A percentile compares a stretch with the other conserved stretches of the same genome.
Conservation (phyloP, 106 monocot species). For the Dendrobium huoshanense region DNA sequence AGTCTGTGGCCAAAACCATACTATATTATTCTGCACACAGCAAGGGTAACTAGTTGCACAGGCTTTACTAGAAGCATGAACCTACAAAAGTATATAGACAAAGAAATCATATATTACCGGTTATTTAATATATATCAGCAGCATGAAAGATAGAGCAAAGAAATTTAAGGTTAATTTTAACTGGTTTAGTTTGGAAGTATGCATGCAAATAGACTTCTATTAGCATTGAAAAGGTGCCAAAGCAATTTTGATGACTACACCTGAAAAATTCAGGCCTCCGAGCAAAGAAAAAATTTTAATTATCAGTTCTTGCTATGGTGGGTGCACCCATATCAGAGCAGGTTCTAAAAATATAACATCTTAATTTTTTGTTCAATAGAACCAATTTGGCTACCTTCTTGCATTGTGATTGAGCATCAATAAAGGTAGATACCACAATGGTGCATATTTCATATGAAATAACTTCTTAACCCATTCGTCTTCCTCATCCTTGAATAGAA, state of each 20-base stretch:
- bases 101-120: background rate
- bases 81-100: conserved; percentile 24
- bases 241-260: background rate
- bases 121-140: background rate
- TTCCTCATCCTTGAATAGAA: no score
- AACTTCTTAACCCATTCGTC: no score
- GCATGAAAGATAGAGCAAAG: background rate
- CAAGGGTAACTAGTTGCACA: conserved; percentile 71
- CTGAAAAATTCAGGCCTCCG: background rate
- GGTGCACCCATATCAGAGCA: background rate
- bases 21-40: conserved; percentile 66
- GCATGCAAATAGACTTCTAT: background rate
- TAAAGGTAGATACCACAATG: no score
- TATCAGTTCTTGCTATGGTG: background rate
- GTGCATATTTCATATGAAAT: no score
- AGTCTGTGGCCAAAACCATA: conserved; percentile 88
- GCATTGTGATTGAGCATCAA: no score
- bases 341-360: background rate
- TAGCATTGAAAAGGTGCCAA: background rate
- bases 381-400: no score
- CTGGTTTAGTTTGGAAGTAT: background rate
- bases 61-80: conserved; percentile 67
- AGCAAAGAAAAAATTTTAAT: background rate
- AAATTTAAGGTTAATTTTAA: background rate
- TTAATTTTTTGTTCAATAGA: no score